These are phyloP conservation scores for Umbelopsis ramanniana DNA, from an alignment of 192 early-diverging fungal species.

Conservation along the genomic window DNA sequence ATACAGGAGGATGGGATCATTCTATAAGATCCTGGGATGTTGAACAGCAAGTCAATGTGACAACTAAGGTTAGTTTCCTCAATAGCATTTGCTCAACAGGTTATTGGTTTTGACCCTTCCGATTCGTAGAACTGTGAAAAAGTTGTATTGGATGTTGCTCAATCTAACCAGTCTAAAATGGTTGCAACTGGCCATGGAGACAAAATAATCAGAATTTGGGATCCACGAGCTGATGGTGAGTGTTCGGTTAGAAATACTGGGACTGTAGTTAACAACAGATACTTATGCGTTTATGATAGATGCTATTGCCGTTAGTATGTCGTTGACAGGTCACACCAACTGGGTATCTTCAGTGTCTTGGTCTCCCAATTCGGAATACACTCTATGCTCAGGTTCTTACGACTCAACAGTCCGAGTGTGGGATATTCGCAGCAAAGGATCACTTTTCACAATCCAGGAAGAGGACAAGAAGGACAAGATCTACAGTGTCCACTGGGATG, in stretches of 20 bases:
- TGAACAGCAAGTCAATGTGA: slow-evolving; percentile 69
- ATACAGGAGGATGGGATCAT: slow-evolving; percentile 93
- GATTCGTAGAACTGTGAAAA: slow-evolving; percentile 79
- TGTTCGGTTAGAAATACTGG: neutral
- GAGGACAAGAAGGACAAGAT: slow-evolving; percentile 62
- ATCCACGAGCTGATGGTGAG: slow-evolving; percentile 74
- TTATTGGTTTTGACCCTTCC: neutral
- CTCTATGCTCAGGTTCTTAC: slow-evolving; percentile 84
- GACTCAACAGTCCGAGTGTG: slow-evolving; percentile 89
- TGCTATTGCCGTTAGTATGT: slow-evolving; percentile 74
- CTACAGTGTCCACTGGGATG: slow-evolving; percentile 73
- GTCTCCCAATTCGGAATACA: slow-evolving; percentile 76
- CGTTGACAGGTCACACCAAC: slow-evolving; percentile 76
- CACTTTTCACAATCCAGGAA: slow-evolving; percentile 75
- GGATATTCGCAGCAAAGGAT: slow-evolving; percentile 90
- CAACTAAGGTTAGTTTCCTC: slow-evolving; percentile 63
- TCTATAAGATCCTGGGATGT: slow-evolving; percentile 91
- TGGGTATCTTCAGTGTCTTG: slow-evolving; percentile 87
- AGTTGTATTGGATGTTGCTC: slow-evolving; percentile 74
- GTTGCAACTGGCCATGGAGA: slow-evolving; percentile 92
- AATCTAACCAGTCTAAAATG: slow-evolving; percentile 70
- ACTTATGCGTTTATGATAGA: slow-evolving; percentile 49
- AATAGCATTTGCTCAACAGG: no score
- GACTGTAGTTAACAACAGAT: neutral
- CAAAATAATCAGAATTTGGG: slow-evolving; percentile 85